Base-by-base conservation (phyloP, 805 yeast species). In the Ogataea paradorogensis region DNA sequence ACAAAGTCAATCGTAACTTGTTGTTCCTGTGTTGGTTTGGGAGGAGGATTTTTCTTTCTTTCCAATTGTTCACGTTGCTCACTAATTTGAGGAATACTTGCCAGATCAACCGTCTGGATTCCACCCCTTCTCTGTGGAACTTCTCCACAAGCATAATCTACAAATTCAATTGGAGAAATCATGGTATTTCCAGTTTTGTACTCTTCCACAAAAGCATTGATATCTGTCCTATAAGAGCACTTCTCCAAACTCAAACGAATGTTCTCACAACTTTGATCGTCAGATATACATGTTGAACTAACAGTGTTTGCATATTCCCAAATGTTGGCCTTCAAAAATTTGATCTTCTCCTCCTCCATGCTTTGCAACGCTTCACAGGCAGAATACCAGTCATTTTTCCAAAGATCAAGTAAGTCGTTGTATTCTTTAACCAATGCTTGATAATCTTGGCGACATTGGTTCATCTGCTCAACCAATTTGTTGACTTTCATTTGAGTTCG, bases 271-370 rank as follows among this genome's bases (percentile, higher is more conserved):
- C 84, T 72, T 46, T 78, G 82, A 55, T 88, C 96, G 52, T 82
- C 84, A 30, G 78, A 76, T 23, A 87, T 90, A 56, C 95, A 88
- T 3, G 80, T 70, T 0, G 86, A 71, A 7, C 95, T 84, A 7
- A 84, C 69, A 27, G 80, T 70, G 60, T 87, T 87, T 33, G 91
- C 79, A 54, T 71, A 86, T 30, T 80, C 84, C 84, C 95, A 88
- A 43, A 88, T 61, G 50, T 80, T 84, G 13, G 82, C 67, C 52
- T 85, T 82, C 41, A 84, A 55, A 46, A 80, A 73, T 51, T 82
- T 82, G 40, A 85, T 74, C 46, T 90, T 73, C 55, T 84, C 88
- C 34, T 78, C 76, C 56, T 87, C 96, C 33, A 84, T 60, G 38
- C 66, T 72, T 61, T 87, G 89, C 46, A 82, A 68, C 46, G 73